phyloP scores from a whole-genome alignment of 805 yeast species.

The Wickerhamiella galacta region DNA sequence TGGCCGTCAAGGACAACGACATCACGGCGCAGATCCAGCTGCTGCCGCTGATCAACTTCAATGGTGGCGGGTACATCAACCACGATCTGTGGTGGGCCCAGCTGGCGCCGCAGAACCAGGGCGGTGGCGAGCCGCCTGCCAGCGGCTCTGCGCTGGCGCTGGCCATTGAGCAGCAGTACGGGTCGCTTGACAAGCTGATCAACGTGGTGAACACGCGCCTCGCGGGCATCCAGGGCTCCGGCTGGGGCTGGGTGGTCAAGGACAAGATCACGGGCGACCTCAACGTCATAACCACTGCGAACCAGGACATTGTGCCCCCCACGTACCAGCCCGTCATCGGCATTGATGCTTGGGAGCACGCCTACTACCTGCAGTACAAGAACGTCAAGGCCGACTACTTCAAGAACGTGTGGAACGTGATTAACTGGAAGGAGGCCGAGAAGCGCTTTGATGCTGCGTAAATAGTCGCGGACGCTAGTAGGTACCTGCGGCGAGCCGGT shows the following conservation, averaged over 20 bases:
- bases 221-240: slow-evolving; percentile 87
- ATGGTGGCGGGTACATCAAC: slow-evolving; percentile 83
- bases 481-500: not conserved
- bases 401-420: slow-evolving; percentile 85
- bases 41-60: slow-evolving; percentile 68
- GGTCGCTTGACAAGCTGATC: slow-evolving; percentile 54
- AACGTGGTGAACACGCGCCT: slow-evolving; percentile 46
- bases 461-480: not conserved
- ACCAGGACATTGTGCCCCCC: slow-evolving; percentile 75
- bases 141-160: slow-evolving; percentile 39
- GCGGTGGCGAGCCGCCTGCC: slow-evolving; percentile 56
- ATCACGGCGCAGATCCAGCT: slow-evolving; percentile 39
- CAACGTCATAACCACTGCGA: slow-evolving; percentile 65
- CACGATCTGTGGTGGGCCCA: slow-evolving; percentile 80
- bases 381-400: slow-evolving; percentile 84
- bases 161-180: slow-evolving; percentile 48
- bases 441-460: slow-evolving; percentile 28
- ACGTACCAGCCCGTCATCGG: slow-evolving; percentile 62
- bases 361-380: slow-evolving; percentile 84
- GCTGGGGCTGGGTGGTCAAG: slow-evolving; percentile 87
- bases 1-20: slow-evolving; percentile 44
- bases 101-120: slow-evolving; percentile 55
- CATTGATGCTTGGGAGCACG: slow-evolving; percentile 94
- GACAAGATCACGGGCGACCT: slow-evolving; percentile 51
- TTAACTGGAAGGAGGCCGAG: slow-evolving; percentile 87